Evolutionary conservation across 371 early-diverging fungal species (phyloP).

Genomic region (Lichtheimia ornata): DNA sequence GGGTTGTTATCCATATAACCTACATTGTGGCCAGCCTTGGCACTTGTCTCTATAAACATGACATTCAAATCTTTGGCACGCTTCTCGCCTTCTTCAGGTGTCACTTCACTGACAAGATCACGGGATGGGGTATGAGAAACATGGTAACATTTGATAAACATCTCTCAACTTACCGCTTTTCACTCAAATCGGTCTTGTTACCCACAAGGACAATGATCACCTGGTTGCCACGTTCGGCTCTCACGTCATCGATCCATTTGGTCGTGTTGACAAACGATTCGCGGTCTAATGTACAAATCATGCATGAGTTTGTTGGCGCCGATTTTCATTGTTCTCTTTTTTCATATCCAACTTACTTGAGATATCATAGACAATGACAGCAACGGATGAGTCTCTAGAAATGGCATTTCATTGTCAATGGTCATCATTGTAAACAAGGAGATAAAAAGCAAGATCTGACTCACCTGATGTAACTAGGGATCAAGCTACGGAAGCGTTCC

Average conservation of each 20-base stretch:
- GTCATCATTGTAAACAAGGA: slow-evolving; percentile 73
- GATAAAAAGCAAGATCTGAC: not conserved
- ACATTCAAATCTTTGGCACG: slow-evolving; percentile 92
- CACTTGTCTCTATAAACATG: slow-evolving; percentile 97
- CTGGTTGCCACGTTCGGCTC: slow-evolving; percentile 95
- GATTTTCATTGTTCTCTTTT: not conserved
- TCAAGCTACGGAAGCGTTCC: slow-evolving; percentile 96
- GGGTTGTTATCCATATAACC: not conserved
- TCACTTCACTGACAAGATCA: slow-evolving; percentile 69
- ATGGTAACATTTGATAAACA: not conserved
- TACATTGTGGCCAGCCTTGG: slow-evolving; percentile 95
- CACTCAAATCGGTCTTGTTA: slow-evolving; percentile 98
- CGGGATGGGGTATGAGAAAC: not conserved
- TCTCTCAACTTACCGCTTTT: slow-evolving; percentile 74
- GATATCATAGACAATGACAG: slow-evolving; percentile 97
- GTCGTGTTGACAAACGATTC: slow-evolving; percentile 94
- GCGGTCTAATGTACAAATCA: slow-evolving; percentile 67
- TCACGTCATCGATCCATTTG: slow-evolving; percentile 98
- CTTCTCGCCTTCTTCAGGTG: slow-evolving; percentile 96
- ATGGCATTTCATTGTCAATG: slow-evolving; percentile 64
- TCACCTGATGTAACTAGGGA: slow-evolving; percentile 92
- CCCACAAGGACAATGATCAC: slow-evolving; percentile 98
- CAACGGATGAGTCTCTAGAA: slow-evolving; percentile 98
- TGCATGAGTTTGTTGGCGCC: not conserved
- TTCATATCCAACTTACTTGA: slow-evolving; percentile 61